Conservation (phyloP, 2,329 filamentous ascomycete genomes). For the Aspergillus piperis region DNA sequence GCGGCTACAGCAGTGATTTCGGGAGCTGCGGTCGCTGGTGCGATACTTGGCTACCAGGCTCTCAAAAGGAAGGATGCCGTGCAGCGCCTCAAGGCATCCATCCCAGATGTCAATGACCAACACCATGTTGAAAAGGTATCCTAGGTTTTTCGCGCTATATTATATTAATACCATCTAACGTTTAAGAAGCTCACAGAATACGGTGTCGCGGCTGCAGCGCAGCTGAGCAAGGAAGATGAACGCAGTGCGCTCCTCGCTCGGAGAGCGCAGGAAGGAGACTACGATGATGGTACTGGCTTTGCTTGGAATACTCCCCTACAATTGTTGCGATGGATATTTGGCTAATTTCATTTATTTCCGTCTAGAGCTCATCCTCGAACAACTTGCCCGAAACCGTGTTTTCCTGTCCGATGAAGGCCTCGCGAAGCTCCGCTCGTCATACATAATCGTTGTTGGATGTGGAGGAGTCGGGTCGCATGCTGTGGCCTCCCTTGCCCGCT, state of each 20-base stretch:
- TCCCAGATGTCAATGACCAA: constrained; percentile 56
- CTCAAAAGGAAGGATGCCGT: constrained; percentile 57
- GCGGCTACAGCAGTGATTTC: constrained; percentile 46
- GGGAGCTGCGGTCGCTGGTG: constrained; percentile 48
- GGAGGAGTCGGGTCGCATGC: constrained; percentile 96
- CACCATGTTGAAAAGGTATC: constrained; percentile 54
- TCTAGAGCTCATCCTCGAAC: constrained; percentile 86
- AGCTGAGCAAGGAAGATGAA: constrained; percentile 56
- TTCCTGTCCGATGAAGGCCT: constrained; percentile 85
- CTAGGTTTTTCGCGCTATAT: background rate
- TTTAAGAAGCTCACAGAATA: constrained; percentile 53
- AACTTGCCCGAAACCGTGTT: constrained; percentile 87
- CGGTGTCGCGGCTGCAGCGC: constrained; percentile 41
- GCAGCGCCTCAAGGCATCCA: constrained; percentile 61
- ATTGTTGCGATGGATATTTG: no score
- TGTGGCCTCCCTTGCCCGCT: constrained; percentile 79
- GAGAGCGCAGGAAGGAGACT: constrained; percentile 63
- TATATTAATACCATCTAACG: constrained; percentile 35
- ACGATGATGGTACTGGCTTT: constrained; percentile 56
- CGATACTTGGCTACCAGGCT: constrained; percentile 60
- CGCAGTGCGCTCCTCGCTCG: constrained; percentile 60
- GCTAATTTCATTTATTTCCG: constrained; percentile 9
- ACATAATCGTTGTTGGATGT: constrained; percentile 87
- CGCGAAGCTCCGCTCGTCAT: constrained; percentile 73
- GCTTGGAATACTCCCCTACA: background rate